phyloP scores from a whole-genome alignment of 2,329 filamentous ascomycete species.

The Ceratocystis variospora region DNA sequence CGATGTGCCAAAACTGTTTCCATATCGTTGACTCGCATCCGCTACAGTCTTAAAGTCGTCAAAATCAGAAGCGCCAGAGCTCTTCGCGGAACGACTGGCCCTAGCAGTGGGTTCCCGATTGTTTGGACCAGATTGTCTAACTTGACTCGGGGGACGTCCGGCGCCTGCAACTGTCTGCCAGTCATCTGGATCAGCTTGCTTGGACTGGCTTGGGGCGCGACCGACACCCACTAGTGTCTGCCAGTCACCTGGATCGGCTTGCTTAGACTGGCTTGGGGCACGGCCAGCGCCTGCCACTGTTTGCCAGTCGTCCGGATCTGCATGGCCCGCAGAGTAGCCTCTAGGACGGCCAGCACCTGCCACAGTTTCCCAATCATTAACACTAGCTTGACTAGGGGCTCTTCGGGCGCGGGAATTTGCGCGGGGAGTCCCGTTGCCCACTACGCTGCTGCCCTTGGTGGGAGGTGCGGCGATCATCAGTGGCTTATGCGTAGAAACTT shows the following conservation, averaged over 20 bases:
- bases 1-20: neutral
- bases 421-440: neutral
- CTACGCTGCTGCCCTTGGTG: neutral
- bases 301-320: neutral
- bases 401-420: neutral
- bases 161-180: constrained; percentile 11
- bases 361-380: neutral
- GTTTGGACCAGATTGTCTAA: neutral
- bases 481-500: constrained; percentile 5
- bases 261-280: neutral
- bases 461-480: constrained; percentile 3
- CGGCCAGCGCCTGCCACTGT: neutral
- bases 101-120: neutral
- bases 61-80: neutral
- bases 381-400: neutral
- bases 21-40: neutral
- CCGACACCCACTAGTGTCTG: neutral
- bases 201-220: neutral
- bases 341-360: neutral
- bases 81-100: neutral
- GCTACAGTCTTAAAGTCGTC: neutral
- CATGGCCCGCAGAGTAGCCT: neutral
- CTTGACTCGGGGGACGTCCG: neutral
- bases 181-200: constrained; percentile 1
- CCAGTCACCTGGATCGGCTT: neutral